Base-by-base conservation (phyloP, 2,329 filamentous ascomycete genomes). In the Botryotinia narcissicola region DNA sequence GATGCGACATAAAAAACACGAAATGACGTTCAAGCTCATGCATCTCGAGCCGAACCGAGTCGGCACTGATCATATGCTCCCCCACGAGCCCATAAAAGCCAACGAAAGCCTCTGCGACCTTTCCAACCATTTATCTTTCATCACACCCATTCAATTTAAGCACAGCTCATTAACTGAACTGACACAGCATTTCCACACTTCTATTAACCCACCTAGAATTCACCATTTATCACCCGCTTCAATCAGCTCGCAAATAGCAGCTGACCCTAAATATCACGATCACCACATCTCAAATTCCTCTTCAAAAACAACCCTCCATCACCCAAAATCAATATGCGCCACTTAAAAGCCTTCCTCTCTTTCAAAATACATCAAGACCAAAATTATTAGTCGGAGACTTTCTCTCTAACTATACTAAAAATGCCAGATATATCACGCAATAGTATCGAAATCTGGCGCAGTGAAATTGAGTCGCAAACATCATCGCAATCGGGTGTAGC, bases 381-480 rank as follows among this genome's bases (percentile, higher is more conserved):
- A n/a, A 57, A 72, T 35, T 29, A 44, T 42, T 57, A 66, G 14
- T 66, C 20, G 20, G 48, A 35, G 14, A 54, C 16, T 37, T 2
- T 22, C 40, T 54, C 32, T 66, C 22, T 12, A 67, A 9, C 46
- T 29, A 51, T 48, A 51, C 35, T 62, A 35, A 66, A 72, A 51
- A 72, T 72, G 70, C 70, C 70, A 67, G 48, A 64, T 35, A 37
- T 54, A 54, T 35, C 61, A 57, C 46, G 37, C 35, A 72, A 72
- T 48, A 48, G 70, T 5, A 72, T 72, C 37, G 61, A 72, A 16
- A 66, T 72, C 37, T 72, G 70, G 70, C 62, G 70, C 5, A 67
- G 61, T 48, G 70, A 72, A 64, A 61, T 72, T 4, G 40, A 62
- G 37, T 72, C 70, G 29, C 70, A 44, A 42, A 67, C 70, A 29